A percentile compares a stretch with the other conserved stretches of the same genome.
phyloP scores from a whole-genome alignment of 2,329 filamentous ascomycete species.

The Fusarium sp. region DNA sequence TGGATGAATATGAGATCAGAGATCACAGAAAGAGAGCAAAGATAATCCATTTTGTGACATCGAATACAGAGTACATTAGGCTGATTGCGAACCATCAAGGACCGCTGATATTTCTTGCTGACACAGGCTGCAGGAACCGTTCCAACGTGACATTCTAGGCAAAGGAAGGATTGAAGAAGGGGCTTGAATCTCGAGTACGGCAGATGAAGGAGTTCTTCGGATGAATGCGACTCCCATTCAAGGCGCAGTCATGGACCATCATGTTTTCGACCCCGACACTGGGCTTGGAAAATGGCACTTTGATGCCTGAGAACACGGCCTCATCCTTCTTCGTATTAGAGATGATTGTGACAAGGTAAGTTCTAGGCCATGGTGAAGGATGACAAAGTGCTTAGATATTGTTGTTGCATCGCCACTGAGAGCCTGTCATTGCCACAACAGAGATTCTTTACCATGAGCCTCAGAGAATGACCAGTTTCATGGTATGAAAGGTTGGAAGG shows the following conservation, averaged over 20 bases:
- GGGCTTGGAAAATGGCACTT: not conserved
- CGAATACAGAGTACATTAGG: not conserved
- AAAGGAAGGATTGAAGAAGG: not conserved
- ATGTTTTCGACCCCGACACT: not conserved
- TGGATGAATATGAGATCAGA: no score
- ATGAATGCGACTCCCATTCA: not conserved
- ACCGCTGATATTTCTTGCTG: not conserved
- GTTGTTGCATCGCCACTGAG: not conserved
- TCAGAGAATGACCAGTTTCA: no score
- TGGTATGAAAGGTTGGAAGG: not conserved
- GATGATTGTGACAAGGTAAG: not conserved
- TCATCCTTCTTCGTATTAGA: slow-evolving; percentile 1
- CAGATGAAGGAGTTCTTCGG: not conserved
- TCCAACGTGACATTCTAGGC: not conserved
- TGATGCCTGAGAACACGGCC: not conserved
- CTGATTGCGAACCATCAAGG: not conserved
- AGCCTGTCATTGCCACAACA: not conserved
- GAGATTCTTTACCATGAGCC: not conserved
- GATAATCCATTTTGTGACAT: not conserved
- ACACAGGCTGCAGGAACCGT: not conserved
- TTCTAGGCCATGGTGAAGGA: not conserved
- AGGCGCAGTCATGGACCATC: not conserved
- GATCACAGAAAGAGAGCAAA: not conserved
- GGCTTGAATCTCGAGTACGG: not conserved
- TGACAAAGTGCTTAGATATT: not conserved